Evolutionary conservation across 164 flowering plant species (phyloP).

Genomic region (Akebia trifoliata): DNA sequence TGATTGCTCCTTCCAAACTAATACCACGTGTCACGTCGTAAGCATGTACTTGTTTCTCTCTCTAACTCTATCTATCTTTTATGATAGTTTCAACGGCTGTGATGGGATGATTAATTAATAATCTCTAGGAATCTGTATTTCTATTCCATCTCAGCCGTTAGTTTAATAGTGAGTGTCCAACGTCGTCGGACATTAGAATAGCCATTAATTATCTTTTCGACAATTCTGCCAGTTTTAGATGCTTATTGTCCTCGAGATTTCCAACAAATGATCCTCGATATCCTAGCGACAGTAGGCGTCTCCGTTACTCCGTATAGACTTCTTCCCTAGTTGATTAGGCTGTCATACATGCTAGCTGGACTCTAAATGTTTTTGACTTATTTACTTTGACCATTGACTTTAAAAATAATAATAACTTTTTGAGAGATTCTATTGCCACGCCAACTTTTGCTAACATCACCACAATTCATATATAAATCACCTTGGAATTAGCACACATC

Average conservation of each 20-base stretch:
- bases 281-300: too few relatives aligned
- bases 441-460: too few relatives aligned
- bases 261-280: background rate
- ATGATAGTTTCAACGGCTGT: too few relatives aligned
- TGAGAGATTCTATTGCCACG: too few relatives aligned
- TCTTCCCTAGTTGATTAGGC: background rate
- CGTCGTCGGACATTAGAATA: too few relatives aligned
- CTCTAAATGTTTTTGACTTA: background rate
- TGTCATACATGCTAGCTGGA: background rate
- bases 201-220: too few relatives aligned
- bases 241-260: background rate
- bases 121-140: background rate
- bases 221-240: too few relatives aligned
- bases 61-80: background rate
- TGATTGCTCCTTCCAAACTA: conserved; percentile 45
- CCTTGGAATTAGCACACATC: too few relatives aligned
- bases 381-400: background rate
- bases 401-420: too few relatives aligned
- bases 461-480: too few relatives aligned
- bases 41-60: conserved; percentile 33
- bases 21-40: conserved; percentile 49
- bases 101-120: background rate
- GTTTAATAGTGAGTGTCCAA: too few relatives aligned
- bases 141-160: too few relatives aligned
- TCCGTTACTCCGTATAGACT: background rate